phyloP scores from a whole-genome alignment of 805 yeast species.

The Wickerhamiella cacticola region DNA sequence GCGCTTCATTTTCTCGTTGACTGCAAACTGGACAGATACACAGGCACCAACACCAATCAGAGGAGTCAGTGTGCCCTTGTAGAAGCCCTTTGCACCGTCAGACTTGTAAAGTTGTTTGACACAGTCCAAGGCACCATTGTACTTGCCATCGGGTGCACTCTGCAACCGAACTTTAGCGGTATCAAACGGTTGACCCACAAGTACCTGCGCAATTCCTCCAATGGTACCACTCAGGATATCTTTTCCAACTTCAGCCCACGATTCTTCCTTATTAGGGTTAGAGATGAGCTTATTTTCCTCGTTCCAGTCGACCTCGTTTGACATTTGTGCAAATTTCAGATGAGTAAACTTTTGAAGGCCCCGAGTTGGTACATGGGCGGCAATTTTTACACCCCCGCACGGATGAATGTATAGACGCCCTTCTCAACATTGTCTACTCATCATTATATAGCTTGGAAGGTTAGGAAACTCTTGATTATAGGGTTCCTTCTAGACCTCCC shows the following conservation, averaged over 20 bases:
- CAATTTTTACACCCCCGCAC: neutral
- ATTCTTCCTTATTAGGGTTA: constrained; percentile 15
- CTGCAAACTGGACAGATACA: constrained; percentile 92
- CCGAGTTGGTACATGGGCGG: neutral
- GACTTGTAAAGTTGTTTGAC: constrained; percentile 54
- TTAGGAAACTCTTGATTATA: no score
- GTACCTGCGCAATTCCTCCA: constrained; percentile 93
- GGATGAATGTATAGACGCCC: no score
- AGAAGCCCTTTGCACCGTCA: constrained; percentile 80
- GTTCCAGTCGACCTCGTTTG: constrained; percentile 1
- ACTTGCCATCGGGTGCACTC: constrained; percentile 68
- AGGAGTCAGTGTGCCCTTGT: constrained; percentile 90
- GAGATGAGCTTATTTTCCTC: neutral
- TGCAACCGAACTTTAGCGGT: constrained; percentile 89
- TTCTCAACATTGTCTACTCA: no score
- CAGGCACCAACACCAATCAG: constrained; percentile 93
- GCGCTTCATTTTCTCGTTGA: constrained; percentile 88
- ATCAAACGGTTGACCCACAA: constrained; percentile 94
- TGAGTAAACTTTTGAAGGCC: neutral
- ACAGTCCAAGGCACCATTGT: constrained; percentile 64
- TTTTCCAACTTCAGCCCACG: constrained; percentile 40
- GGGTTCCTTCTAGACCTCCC: neutral
- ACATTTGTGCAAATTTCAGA: neutral
- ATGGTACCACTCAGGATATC: constrained; percentile 85
- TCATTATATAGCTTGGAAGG: no score